Percentiles rank a stretch among this genome's conserved stretches.
Conservation (phyloP, 2,329 filamentous ascomycete genomes). For the Verticillium longisporum region DNA sequence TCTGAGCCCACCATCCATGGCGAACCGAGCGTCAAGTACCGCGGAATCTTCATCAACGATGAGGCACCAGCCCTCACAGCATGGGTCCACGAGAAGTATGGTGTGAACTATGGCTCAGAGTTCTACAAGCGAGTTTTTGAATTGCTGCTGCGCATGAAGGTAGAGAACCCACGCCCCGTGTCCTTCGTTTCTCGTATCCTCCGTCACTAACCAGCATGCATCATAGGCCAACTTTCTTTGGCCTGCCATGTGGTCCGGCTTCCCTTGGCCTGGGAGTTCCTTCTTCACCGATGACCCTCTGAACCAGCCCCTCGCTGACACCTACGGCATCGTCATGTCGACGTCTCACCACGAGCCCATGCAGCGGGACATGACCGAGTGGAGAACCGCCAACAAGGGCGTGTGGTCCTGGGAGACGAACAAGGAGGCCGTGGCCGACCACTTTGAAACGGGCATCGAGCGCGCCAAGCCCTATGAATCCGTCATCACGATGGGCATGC, state of each 20-base stretch:
- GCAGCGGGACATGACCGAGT: conserved; percentile 49
- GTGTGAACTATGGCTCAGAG: conserved; percentile 41
- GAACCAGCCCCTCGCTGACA: conserved; percentile 53
- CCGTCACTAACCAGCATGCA: not conserved
- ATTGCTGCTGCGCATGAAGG: conserved; percentile 48
- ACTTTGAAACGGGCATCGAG: conserved; percentile 48
- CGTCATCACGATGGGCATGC: conserved; percentile 53
- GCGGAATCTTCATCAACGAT: conserved; percentile 58
- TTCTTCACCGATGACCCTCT: conserved; percentile 56
- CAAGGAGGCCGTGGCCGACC: conserved; percentile 43
- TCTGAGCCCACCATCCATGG: conserved; percentile 38
- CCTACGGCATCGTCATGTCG: conserved; percentile 57
- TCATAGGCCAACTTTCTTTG: conserved; percentile 55
- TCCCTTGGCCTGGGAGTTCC: conserved; percentile 39
- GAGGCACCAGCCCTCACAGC: conserved; percentile 52
- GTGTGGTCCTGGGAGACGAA: conserved; percentile 57
- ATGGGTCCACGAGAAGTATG: conserved; percentile 45
- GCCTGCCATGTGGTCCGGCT: conserved; percentile 58
- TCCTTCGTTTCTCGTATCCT: not conserved
- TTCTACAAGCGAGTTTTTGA: conserved; percentile 60
- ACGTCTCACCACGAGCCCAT: conserved; percentile 62
- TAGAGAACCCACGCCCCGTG: not conserved
- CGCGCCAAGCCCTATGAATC: conserved; percentile 50
- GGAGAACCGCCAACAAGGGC: conserved; percentile 33
- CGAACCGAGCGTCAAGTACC: conserved; percentile 50